Evolutionary conservation across 306 rosid genomes (phyloP).

Genomic region (Lathyrus sativus): DNA sequence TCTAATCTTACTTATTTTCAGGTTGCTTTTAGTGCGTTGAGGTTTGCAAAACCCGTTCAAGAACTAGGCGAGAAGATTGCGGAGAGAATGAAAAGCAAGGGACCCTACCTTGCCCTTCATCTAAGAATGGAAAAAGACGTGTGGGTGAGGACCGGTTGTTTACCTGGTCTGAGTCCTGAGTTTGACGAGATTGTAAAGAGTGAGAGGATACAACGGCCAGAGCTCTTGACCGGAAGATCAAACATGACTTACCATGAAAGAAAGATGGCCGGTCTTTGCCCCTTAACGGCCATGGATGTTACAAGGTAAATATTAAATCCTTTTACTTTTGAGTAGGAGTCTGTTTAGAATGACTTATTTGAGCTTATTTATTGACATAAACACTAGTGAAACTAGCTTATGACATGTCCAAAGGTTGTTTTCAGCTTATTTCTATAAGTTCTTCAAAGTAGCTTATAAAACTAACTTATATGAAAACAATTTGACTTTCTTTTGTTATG

Average conservation of each 20-base stretch:
- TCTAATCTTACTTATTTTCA: constrained; percentile 33
- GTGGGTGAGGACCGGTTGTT: constrained; percentile 98
- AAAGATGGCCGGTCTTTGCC: constrained; percentile 92
- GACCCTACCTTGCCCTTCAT: constrained; percentile 91
- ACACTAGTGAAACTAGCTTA: neutral
- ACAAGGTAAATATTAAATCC: constrained; percentile 57
- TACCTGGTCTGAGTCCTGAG: constrained; percentile 77
- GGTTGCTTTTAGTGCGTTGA: constrained; percentile 92
- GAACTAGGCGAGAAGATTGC: constrained; percentile 80
- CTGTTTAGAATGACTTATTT: neutral
- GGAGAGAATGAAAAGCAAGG: constrained; percentile 75
- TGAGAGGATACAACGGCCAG: constrained; percentile 71
- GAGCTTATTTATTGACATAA: neutral
- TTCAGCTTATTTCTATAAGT: neutral
- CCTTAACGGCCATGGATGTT: constrained; percentile 84
- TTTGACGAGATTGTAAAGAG: constrained; percentile 69
- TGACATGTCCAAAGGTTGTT: neutral
- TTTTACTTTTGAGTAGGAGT: constrained; percentile 4
- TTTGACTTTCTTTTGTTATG: too few relatives aligned
- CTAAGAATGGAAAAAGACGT: constrained; percentile 96
- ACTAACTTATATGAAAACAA: too few relatives aligned
- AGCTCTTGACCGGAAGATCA: constrained; percentile 78
- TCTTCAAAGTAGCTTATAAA: neutral
- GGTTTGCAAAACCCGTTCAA: constrained; percentile 81
- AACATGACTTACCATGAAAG: constrained; percentile 90